Conservation (phyloP, 2,329 filamentous ascomycete genomes). For the Phyllosticta citrichinensis region DNA sequence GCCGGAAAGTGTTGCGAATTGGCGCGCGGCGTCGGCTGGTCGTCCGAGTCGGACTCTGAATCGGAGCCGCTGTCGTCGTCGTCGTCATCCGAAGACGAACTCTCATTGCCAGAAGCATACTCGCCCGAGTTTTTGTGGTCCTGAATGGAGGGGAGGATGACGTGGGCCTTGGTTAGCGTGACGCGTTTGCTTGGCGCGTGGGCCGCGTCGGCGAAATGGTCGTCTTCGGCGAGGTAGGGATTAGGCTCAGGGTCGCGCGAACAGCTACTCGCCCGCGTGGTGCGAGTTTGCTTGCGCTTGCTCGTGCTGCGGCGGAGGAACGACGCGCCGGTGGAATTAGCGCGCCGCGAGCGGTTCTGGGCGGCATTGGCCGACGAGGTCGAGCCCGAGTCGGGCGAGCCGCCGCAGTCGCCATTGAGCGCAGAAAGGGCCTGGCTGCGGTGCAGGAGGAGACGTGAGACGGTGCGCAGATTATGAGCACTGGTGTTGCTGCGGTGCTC, state of each 20-base stretch:
- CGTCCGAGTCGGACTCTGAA: not conserved
- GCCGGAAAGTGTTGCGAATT: not conserved
- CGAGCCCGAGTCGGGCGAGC: not conserved
- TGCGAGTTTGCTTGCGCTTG: conserved; percentile 5
- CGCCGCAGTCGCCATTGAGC: conserved; percentile 3
- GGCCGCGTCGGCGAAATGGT: conserved; percentile 15
- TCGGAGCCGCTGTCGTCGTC: not conserved
- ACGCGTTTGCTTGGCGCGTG: conserved; percentile 17
- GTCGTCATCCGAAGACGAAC: not conserved
- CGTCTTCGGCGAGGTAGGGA: conserved; percentile 18
- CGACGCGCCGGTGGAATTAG: conserved; percentile 25
- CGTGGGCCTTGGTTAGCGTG: not conserved
- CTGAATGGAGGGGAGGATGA: conserved; percentile 8
- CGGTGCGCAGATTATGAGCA: conserved; percentile 15
- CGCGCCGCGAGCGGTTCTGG: conserved; percentile 21
- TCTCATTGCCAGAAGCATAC: not conserved
- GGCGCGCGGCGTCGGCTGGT: not conserved
- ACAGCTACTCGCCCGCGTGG: conserved; percentile 9
- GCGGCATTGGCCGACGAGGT: conserved; percentile 9
- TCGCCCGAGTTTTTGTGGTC: conserved; percentile 6
- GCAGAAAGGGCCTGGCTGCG: conserved; percentile 2
- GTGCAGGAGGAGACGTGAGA: conserved; percentile 12
- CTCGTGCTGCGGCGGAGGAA: conserved; percentile 12
- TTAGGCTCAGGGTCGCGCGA: conserved; percentile 18
- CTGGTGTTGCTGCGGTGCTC: conserved; percentile 18